A percentile compares a stretch with the other conserved stretches of the same genome.
Conservation (phyloP, 2,329 filamentous ascomycete genomes). For the Phialophora chinensis region DNA sequence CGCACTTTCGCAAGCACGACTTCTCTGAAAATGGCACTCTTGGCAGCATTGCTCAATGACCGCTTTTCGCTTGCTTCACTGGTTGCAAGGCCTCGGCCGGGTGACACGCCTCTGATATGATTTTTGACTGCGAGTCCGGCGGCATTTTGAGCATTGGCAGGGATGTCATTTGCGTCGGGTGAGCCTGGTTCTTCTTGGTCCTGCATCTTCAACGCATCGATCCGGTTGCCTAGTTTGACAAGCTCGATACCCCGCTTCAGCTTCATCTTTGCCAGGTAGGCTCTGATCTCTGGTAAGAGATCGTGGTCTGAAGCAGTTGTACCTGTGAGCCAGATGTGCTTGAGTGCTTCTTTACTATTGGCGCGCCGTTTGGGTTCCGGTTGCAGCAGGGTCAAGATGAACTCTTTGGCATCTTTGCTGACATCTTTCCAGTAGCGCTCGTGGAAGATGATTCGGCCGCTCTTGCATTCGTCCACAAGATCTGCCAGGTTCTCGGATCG, state of each 20-base stretch:
- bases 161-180: conserved; percentile 63
- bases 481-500: conserved; percentile 91
- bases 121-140: conserved; percentile 49
- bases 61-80: conserved; percentile 48
- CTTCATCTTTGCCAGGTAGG: conserved; percentile 88
- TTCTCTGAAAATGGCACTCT: conserved; percentile 84
- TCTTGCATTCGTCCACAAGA: conserved; percentile 91
- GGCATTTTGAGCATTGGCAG: conserved; percentile 65
- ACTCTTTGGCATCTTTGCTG: conserved; percentile 91
- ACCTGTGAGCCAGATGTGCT: conserved; percentile 88
- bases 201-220: conserved; percentile 90
- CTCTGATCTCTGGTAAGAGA: conserved; percentile 93
- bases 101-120: conserved; percentile 39
- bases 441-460: conserved; percentile 86
- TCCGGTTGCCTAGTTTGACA: conserved; percentile 93
- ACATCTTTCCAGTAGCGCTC: conserved; percentile 99
- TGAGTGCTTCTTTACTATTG: conserved; percentile 78
- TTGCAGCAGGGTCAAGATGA: conserved; percentile 82
- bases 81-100: conserved; percentile 43
- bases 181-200: conserved; percentile 78
- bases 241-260: conserved; percentile 93
- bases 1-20: conserved; percentile 92
- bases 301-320: conserved; percentile 94
- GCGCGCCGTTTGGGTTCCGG: conserved; percentile 77
- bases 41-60: conserved; percentile 64